phyloP scores from a whole-genome alignment of 805 yeast genomes.

The Jamesozyma piceae region DNA sequence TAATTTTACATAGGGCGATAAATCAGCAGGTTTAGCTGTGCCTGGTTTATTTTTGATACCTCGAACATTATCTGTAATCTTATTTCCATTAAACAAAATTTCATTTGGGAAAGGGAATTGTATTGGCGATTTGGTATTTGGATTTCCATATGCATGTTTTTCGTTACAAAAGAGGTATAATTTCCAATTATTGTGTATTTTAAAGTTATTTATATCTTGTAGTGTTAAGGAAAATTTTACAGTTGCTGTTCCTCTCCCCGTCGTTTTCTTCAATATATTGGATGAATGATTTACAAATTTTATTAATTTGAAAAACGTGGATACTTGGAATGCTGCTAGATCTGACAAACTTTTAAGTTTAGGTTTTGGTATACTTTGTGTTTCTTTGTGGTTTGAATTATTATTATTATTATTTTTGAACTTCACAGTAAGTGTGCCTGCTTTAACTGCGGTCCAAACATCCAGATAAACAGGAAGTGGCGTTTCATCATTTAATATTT shows the following conservation, averaged over 20 bases:
- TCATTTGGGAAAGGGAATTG: constrained; percentile 72
- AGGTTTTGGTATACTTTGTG: not conserved
- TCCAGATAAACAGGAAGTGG: constrained; percentile 34
- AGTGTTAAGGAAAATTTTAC: constrained; percentile 36
- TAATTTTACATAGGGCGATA: constrained; percentile 39
- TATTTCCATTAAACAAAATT: constrained; percentile 45
- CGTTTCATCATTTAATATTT: constrained; percentile 27
- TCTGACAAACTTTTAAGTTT: not conserved
- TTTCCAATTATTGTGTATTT: constrained; percentile 24
- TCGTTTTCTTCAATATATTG: not conserved
- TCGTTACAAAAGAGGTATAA: constrained; percentile 48
- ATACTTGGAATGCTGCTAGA: constrained; percentile 14
- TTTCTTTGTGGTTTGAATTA: not conserved
- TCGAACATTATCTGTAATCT: constrained; percentile 44
- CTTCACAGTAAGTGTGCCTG: not conserved
- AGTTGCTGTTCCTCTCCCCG: constrained; percentile 35
- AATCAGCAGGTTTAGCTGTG: constrained; percentile 70
- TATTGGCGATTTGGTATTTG: constrained; percentile 38
- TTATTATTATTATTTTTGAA: not conserved
- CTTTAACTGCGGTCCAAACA: constrained; percentile 17
- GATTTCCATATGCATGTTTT: not conserved
- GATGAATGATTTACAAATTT: constrained; percentile 39
- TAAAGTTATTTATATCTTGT: constrained; percentile 35
- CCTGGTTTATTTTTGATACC: constrained; percentile 74
- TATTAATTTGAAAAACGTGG: constrained; percentile 30